Evolutionary conservation across 345 rosid species (phyloP).

Genomic region (Adansonia digitata): DNA sequence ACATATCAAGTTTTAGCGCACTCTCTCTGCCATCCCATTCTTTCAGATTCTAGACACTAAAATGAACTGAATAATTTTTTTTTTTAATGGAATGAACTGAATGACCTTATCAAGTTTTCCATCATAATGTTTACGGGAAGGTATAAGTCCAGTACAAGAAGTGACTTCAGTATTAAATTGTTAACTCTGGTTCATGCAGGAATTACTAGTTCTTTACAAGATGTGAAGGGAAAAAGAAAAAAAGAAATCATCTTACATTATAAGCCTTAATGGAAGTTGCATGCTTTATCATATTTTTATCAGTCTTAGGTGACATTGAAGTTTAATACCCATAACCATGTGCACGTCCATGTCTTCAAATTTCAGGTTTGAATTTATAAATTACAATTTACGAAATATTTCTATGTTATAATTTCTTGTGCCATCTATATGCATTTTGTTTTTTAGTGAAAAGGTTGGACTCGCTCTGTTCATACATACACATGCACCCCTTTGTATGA

Average conservation of each 20-base stretch:
- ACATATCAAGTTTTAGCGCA: not conserved
- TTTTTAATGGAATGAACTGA: not conserved
- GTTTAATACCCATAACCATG: not conserved
- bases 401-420: not conserved
- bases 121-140: not conserved
- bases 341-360: not conserved
- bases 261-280: not conserved
- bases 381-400: not conserved
- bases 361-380: not conserved
- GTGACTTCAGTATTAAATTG: not conserved
- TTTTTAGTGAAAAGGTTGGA: not conserved
- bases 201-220: not conserved
- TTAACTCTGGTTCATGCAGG: not conserved
- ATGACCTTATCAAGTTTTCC: not conserved
- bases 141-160: not conserved
- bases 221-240: not conserved
- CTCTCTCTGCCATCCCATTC: not conserved
- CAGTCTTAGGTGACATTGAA: not conserved
- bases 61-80: not conserved
- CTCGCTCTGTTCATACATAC: too few species aligned
- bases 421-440: not conserved
- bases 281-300: not conserved
- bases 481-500: not conserved
- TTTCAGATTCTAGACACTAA: not conserved
- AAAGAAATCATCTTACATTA: not conserved